phyloP scores from a whole-genome alignment of 164 flowering plant genomes.

The Saururus chinensis region DNA sequence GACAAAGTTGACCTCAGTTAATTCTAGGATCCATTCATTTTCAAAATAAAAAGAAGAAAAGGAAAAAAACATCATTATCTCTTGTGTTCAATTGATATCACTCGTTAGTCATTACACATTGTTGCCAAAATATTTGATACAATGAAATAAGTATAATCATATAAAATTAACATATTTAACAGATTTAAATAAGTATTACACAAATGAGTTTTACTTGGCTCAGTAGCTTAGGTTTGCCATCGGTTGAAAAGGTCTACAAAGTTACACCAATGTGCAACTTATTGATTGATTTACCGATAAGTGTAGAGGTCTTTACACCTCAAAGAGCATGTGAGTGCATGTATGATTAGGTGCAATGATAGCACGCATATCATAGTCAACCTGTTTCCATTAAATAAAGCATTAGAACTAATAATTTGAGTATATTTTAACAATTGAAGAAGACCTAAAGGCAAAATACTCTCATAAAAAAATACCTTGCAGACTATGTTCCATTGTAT shows the following conservation, averaged over 20 bases:
- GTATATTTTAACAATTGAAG: background rate
- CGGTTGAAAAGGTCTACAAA: constrained; percentile 30
- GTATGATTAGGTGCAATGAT: constrained; percentile 98
- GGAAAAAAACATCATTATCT: no score
- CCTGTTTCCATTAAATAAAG: constrained; percentile 31
- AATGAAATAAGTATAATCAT: no score
- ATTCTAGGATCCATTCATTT: no score
- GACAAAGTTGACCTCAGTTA: no score
- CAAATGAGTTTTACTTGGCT: constrained; percentile 18
- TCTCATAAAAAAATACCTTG: constrained; percentile 36
- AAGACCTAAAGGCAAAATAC: no score
- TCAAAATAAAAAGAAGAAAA: no score
- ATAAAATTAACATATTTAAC: background rate
- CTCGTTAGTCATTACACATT: no score
- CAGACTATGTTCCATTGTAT: constrained; percentile 64
- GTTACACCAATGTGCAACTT: no score
- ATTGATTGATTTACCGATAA: no score
- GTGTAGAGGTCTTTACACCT: no score
- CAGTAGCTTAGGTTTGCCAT: constrained; percentile 30
- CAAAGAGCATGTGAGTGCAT: constrained; percentile 91
- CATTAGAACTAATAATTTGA: background rate
- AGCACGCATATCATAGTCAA: constrained; percentile 78
- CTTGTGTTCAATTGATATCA: no score
- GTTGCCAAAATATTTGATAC: no score
- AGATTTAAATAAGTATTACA: background rate